Evolutionary conservation across 2,329 filamentous ascomycete species (phyloP), one percentile per base, ranked within the genome.

Genomic region (Seiridium unicorne): DNA sequence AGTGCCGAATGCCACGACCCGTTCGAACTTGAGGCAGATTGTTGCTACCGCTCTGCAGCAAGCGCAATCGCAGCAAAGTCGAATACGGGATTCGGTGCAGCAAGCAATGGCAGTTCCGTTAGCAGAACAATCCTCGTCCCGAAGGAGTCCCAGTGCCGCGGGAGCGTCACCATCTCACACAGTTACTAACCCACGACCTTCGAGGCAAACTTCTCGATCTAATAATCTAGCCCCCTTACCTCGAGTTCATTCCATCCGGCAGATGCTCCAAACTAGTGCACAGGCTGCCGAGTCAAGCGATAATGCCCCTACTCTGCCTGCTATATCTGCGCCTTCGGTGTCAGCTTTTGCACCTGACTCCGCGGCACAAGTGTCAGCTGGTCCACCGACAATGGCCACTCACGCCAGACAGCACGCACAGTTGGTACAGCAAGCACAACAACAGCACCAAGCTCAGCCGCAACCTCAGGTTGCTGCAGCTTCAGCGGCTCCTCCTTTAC

Each of bases 21-120:
- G 82, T 42, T 75, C 78, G 3, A 80, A 83, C 60, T 73, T 86
- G 8, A 77, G 84, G 47, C 76, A 81, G 59, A 76, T 79, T 0
- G 79, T 86, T 3, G 78, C 77, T 31, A 73, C 74, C 10, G 79
- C 81, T 4, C 62, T 84, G 31, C 71, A 80, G 38, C 70, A 76
- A 36, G 73, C 78, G 2, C 82, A 84, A 59, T 75, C 79, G 32
- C 76, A 76, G 18, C 81, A 83, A 55, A 70, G 69, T 51, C 68
- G 69, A 26, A 66, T 68, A 34, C 66, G 63, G 44, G 67, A 69
- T 58, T 68, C 69, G 18, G 64, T 67, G 10, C 68, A 72, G 31
- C 68, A 68, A 7, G 65, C 64, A 11, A 54, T 46, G 47, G 26
- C 44, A 35, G 49, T 36, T 9, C 34, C 56, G 5, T 34, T 49